Evolutionary conservation across 2,329 filamentous ascomycete species (phyloP).

Genomic region (Trichoderma citrinoviride): DNA sequence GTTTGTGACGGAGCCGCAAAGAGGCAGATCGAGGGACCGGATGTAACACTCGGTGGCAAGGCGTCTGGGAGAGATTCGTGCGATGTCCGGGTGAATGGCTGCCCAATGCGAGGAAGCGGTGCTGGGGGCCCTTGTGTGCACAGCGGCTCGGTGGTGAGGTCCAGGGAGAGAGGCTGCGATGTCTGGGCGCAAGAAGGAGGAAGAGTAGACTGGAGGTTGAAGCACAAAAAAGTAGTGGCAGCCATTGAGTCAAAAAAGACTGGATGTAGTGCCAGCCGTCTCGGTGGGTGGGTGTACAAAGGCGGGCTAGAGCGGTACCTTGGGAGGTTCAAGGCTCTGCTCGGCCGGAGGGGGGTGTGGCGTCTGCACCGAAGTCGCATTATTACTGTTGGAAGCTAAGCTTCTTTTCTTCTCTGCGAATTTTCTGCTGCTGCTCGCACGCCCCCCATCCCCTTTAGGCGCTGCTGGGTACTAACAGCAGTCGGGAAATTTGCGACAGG

Average conservation of each 20-base stretch:
- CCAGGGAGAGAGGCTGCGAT: neutral
- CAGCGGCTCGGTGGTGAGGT: neutral
- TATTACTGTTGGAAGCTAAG: neutral
- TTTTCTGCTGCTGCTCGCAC: neutral
- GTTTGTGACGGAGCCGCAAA: conserved; percentile 15
- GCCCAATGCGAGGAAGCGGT: neutral
- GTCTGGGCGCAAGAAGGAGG: neutral
- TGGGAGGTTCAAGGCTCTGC: neutral
- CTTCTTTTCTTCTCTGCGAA: neutral
- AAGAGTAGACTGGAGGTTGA: conserved; percentile 15
- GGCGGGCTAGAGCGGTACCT: neutral
- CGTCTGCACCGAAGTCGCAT: neutral
- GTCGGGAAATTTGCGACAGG: conserved; percentile 15
- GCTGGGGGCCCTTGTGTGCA: neutral
- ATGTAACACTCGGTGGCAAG: conserved; percentile 17
- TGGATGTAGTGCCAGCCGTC: conserved; percentile 1
- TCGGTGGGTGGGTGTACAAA: neutral
- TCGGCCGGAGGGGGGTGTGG: neutral
- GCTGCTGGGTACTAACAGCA: conserved; percentile 11
- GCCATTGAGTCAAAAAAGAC: conserved; percentile 19
- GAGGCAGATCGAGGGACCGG: conserved; percentile 17
- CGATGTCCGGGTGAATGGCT: conserved; percentile 7
- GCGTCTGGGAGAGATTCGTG: neutral
- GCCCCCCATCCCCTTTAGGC: neutral
- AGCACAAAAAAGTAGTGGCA: conserved; percentile 17